Conservation (phyloP, 768 basidiomycete genomes). For the Suillus discolor region DNA sequence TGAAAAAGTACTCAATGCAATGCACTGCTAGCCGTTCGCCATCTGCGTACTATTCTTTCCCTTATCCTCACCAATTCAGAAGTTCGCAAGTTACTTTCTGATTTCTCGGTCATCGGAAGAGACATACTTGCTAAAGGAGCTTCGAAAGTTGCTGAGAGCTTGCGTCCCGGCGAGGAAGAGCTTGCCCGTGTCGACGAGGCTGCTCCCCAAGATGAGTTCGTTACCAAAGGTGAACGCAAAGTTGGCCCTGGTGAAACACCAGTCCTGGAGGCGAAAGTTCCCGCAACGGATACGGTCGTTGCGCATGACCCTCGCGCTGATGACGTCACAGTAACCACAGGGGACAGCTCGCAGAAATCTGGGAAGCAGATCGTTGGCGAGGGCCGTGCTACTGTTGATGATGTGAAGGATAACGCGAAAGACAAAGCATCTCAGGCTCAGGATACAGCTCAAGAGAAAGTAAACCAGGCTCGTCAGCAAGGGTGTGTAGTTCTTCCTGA, state of each 20-base stretch:
- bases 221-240: conserved; percentile 45
- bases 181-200: conserved; percentile 70
- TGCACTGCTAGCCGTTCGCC: conserved; percentile 63
- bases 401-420: conserved; percentile 15
- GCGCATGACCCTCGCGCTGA: conserved; percentile 56
- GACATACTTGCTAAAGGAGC: conserved; percentile 81
- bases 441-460: conserved; percentile 13
- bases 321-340: conserved; percentile 35
- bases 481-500: conserved; percentile 16
- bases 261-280: conserved; percentile 47
- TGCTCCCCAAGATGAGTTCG: conserved; percentile 68
- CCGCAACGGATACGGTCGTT: conserved; percentile 43
- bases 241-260: conserved; percentile 50
- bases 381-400: conserved; percentile 18
- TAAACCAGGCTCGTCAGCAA: conserved; percentile 6
- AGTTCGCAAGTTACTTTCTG: conserved; percentile 84
- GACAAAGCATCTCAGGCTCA: conserved; percentile 8
- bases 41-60: conserved; percentile 85
- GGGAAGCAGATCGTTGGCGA: conserved; percentile 26
- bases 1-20: conserved; percentile 12
- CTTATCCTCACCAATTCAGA: conserved; percentile 93
- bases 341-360: conserved; percentile 36
- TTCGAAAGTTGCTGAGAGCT: conserved; percentile 63
- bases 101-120: conserved; percentile 76
- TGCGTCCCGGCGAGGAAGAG: conserved; percentile 66